These are phyloP conservation scores for Aquilaria yunnanensis DNA, from an alignment of 345 rosid species.

Conservation along the genomic window DNA sequence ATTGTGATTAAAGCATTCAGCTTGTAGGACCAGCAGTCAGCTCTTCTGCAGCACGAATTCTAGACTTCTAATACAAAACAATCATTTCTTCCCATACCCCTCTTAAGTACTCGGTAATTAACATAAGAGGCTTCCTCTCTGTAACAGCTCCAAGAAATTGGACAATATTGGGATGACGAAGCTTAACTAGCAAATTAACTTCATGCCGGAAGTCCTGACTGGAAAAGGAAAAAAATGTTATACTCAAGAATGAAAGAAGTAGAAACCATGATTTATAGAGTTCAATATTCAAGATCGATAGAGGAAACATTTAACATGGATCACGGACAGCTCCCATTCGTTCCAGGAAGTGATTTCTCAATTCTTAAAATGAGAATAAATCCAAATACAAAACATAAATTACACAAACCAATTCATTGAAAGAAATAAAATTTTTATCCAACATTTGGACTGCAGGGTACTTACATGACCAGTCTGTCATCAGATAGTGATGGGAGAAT, in stretches of 20 bases:
- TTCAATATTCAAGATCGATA: background rate
- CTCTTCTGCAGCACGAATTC: conserved; percentile 5
- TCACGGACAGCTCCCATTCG: background rate
- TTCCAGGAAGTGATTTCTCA: background rate
- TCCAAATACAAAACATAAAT: background rate
- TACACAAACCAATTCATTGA: conserved; percentile 1
- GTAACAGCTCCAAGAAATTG: conserved; percentile 99
- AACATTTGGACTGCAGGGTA: conserved; percentile 1
- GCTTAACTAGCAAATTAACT: conserved; percentile 93
- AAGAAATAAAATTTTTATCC: background rate
- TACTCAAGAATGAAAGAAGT: background rate
- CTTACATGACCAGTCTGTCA: conserved; percentile 98
- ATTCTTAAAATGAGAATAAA: background rate
- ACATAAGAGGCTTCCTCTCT: conserved; percentile 98
- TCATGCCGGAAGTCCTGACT: conserved; percentile 99
- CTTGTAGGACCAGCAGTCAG: too few species aligned
- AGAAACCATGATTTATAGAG: background rate
- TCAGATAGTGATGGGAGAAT: conserved; percentile 98
- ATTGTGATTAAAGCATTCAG: conserved; percentile 10
- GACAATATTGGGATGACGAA: conserved; percentile 98
- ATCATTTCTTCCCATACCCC: conserved; percentile 54
- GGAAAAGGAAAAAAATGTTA: conserved; percentile 26
- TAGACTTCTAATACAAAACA: conserved; percentile 7
- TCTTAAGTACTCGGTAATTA: conserved; percentile 86
- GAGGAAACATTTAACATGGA: conserved; percentile 5